Conservation (phyloP, 345 rosid genomes). For the Pistacia vera region DNA sequence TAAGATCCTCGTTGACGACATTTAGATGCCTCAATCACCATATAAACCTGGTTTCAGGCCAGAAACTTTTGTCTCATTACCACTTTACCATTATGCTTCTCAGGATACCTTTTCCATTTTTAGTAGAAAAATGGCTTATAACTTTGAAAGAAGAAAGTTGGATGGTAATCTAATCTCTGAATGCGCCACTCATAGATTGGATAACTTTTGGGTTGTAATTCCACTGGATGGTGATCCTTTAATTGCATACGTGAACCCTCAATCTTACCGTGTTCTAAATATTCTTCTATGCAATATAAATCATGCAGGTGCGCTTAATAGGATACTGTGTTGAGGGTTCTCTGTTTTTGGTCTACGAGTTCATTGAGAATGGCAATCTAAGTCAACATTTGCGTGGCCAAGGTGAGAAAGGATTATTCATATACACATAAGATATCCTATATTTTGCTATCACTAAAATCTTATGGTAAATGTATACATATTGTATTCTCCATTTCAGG, state of each 20-base stretch:
- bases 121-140: neutral
- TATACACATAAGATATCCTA: neutral
- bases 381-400: constrained; percentile 83
- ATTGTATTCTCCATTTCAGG: constrained; percentile 40
- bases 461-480: neutral
- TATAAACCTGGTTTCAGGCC: constrained; percentile 2
- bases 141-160: neutral
- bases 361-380: constrained; percentile 88
- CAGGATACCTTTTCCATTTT: constrained; percentile 38
- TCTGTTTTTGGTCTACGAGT: constrained; percentile 86
- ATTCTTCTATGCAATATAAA: neutral
- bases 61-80: neutral
- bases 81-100: constrained; percentile 34
- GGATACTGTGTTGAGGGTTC: constrained; percentile 96
- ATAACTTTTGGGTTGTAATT: neutral
- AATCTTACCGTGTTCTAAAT: neutral
- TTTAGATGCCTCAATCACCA: neutral
- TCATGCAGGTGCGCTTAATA: constrained; percentile 74
- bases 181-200: neutral
- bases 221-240: neutral
- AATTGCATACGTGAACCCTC: neutral
- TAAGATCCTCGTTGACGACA: neutral
- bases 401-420: constrained; percentile 43
- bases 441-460: neutral
- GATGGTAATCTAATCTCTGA: neutral